Evolutionary conservation across 768 basidiomycete genomes (phyloP), one percentile per base, ranked within the genome.

Genomic region (Russula lepida): DNA sequence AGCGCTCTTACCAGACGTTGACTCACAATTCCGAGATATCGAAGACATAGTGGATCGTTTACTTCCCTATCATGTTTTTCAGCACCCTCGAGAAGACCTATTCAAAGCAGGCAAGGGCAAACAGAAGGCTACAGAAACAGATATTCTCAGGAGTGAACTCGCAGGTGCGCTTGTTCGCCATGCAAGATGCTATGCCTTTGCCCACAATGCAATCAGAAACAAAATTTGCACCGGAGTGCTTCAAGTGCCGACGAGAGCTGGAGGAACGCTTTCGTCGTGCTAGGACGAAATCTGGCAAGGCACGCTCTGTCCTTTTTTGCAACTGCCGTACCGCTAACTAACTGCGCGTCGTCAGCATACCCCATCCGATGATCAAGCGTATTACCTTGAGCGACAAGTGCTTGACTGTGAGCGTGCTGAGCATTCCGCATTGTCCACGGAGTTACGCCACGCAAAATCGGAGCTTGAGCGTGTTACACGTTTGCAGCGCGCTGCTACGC

Each of bases 61-160:
- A 23, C 75, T 92, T 23, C 89, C 90, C 0, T 92, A 89, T 67
- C 90, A 92, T 68, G 72, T 92, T 53, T 89, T 85, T 65, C 86
- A 86, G 64, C 86, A 89, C 61, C 89, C 89, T 0, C 73, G 72
- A 59, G 84, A 86, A 48, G 90, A 92, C 65, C 65, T 89, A 64
- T 71, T 74, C 6, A 59, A 43, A 25, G 46, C 23, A n/a, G 65
- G 70, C 52, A 88, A 88, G 70, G 84, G 85, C 13, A 89, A 89
- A 69, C 78, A 76, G 59, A 88, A 81, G 66, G 85, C 81, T 3
- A 76, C 71, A 15, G 70, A 75, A 32, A 65, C 72, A 28, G 78
- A 81, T 53, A 35, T 71, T 3, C 68, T 79, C 17, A 71, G 71
- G 58, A 74, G 77, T 47, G 85, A 79, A 78, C 74, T 81, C 76